A percentile compares a stretch with the other conserved stretches of the same genome.
phyloP scores from a whole-genome alignment of 495 filamentous ascomycete species.

The Aspergillus nanangensis region DNA sequence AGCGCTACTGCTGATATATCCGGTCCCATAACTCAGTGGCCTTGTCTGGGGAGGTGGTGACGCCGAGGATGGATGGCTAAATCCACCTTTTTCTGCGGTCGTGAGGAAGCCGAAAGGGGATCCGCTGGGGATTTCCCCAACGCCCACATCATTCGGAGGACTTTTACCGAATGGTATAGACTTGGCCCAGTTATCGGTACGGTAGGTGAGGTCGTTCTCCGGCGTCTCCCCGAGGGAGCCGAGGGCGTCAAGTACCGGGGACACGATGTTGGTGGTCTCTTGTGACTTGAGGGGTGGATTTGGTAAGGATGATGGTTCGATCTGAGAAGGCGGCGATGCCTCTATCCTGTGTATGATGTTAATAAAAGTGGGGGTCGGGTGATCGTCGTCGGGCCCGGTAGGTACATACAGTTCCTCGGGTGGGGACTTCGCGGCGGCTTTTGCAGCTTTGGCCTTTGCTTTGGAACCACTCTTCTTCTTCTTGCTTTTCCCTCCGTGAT shows the following conservation, averaged over 20 bases:
- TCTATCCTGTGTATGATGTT: slow-evolving; percentile 18
- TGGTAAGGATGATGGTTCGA: slow-evolving; percentile 34
- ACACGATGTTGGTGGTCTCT: slow-evolving; percentile 28
- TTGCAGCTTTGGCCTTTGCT: slow-evolving; percentile 34
- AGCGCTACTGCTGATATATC: slow-evolving; percentile 28
- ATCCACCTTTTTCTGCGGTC: slow-evolving; percentile 38
- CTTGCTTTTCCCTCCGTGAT: slow-evolving; percentile 38
- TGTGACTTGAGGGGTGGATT: slow-evolving; percentile 23
- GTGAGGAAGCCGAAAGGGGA: slow-evolving; percentile 40
- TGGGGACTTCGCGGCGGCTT: slow-evolving; percentile 29
- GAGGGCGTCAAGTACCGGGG: slow-evolving; percentile 41
- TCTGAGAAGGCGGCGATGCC: slow-evolving; percentile 24
- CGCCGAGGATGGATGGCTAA: slow-evolving; percentile 45
- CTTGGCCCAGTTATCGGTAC: slow-evolving; percentile 46
- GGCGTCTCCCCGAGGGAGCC: slow-evolving; percentile 26
- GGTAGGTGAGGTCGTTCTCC: slow-evolving; percentile 31
- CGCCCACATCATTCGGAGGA: slow-evolving; percentile 40
- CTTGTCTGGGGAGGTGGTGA: slow-evolving; percentile 43
- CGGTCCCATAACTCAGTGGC: slow-evolving; percentile 42
- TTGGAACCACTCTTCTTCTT: slow-evolving; percentile 42
- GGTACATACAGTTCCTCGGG: slow-evolving; percentile 41
- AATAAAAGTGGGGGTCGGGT: not conserved
- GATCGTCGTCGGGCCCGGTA: not conserved
- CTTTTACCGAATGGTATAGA: slow-evolving; percentile 47
- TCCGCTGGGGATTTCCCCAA: slow-evolving; percentile 37